Evolutionary conservation across 768 basidiomycete species (phyloP), one percentile per base, ranked within the genome.

Genomic region (Inosperma sp.): DNA sequence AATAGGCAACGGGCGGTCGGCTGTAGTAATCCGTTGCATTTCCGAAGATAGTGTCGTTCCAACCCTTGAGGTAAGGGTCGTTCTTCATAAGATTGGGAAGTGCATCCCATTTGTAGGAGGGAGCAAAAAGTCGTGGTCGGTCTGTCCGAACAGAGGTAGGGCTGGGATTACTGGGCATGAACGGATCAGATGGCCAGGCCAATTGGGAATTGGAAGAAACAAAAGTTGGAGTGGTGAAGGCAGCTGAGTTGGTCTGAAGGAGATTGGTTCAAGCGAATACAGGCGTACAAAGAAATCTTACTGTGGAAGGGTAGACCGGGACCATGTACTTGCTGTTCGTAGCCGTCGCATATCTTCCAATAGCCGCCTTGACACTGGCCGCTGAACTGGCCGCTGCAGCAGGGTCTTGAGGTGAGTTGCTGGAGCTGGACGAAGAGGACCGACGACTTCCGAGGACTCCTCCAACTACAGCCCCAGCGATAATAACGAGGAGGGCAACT

Each of bases 111-210:
- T 92, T 93, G 78, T 93, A 93, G 8, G 77, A 59, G 19, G 95
- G 93, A 13, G 95, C 96, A 58, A 96, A 85, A 42, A 99, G 77
- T 36, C 90, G 87, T 21, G 96, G 96, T 54, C 94, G 87, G 61
- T 90, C 85, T 7, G 83, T 59, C 37, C 92, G 85, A 27, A 84
- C 73, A 43, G 65, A 67, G 30, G 83, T 82, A n/a, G 78, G 74
- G 34, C 65, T 65, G 8, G 89, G 84, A 57, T 66, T 82, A 30
- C 79, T 62, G 16, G 92, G 86, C 36, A 81, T 64, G 65, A 84
- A 90, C 5, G 88, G 63, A 65, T 98, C 95, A 41, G 72, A 58
- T 3, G 92, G 93, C 93, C 93, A 97, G 5, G 81, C 67, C 53
- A 80, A 64, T 34, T 71, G 65, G 21, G 73, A 55, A 48, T 75